phyloP scores from a whole-genome alignment of 768 basidiomycete genomes.

The Pleurotus pulmonarius region DNA sequence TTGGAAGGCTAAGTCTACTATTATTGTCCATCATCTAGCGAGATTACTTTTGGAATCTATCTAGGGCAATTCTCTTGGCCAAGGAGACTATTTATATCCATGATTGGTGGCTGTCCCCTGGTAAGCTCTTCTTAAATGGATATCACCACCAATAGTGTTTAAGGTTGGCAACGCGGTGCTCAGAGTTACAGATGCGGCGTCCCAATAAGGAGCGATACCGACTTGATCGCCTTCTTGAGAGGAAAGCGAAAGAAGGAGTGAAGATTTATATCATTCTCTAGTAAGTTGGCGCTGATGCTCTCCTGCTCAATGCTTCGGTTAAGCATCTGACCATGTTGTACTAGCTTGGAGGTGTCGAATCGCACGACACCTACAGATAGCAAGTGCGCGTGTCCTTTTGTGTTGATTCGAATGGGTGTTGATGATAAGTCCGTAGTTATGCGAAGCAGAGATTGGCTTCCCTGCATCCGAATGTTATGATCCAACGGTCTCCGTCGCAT shows the following conservation, averaged over 20 bases:
- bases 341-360: constrained; percentile 91
- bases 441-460: constrained; percentile 77
- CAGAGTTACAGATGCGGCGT: constrained; percentile 81
- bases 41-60: constrained; percentile 98
- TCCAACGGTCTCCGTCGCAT: constrained; percentile 96
- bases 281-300: constrained; percentile 36
- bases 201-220: constrained; percentile 84
- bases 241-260: constrained; percentile 93
- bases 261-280: constrained; percentile 96
- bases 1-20: not conserved
- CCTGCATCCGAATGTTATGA: constrained; percentile 90
- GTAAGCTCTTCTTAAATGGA: constrained; percentile 28
- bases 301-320: too few species aligned
- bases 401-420: too few species aligned
- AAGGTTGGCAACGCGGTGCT: not conserved
- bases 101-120: constrained; percentile 97
- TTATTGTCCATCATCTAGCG: constrained; percentile 44
- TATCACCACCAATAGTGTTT: not conserved
- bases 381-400: constrained; percentile 48
- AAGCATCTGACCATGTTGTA: too few species aligned
- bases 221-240: constrained; percentile 78
- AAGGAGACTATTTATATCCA: constrained; percentile 91
- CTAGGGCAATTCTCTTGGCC: constrained; percentile 85
- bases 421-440: constrained; percentile 45
- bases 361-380: constrained; percentile 93